Base-by-base conservation (phyloP, 352 stramenopile species). In the Globisporangium megalacanthum region DNA sequence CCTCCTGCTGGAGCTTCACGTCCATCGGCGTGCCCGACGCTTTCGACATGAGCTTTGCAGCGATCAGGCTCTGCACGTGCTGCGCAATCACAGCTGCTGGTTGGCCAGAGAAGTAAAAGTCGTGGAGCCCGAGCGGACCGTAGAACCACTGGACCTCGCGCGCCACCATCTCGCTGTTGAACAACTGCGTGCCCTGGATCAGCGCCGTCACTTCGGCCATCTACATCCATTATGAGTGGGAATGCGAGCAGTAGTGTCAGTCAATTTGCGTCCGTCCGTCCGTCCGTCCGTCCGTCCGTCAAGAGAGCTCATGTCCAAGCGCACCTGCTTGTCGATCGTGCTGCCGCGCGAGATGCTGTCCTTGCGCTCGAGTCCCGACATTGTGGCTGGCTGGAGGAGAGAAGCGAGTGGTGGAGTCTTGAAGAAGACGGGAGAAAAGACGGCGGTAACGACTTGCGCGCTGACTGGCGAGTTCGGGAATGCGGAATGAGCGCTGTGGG, bases 121-220 rank as follows among this genome's bases (percentile, higher is more conserved):
- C 80, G 72, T 93, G 83, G 15, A 93, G 65, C 8, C 83, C 83
- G 11, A 93, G 57, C 19, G 80, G 79, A 2, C 81, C 81, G 61
- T 90, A 93, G 63, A 93, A 93, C 77, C 78, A 93, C 54, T 90
- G 77, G 37, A 93, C 73, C 54, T 93, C 83, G 29, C 72, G 77
- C 25, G 68, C 71, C 44, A 93, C 72, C 25, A 75, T 72, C 20
- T 72, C 71, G 9, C 73, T 65, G 50, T 76, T 85, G 61, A 92
- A 90, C 29, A 90, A 60, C 6, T 79, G 72, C 25, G 74, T 73
- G 20, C 63, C 61, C 44, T 71, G 68, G 61, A 87, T 70, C n/a
- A 89, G 66, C 52, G 70, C 48, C 54, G 72, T 79, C 19, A 92
- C 83, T 52, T 88, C 71, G 45, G 83, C 78, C 78, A 88, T 92